Conservation (phyloP, 208 protist species). For the Trypanosoma brucei region DNA sequence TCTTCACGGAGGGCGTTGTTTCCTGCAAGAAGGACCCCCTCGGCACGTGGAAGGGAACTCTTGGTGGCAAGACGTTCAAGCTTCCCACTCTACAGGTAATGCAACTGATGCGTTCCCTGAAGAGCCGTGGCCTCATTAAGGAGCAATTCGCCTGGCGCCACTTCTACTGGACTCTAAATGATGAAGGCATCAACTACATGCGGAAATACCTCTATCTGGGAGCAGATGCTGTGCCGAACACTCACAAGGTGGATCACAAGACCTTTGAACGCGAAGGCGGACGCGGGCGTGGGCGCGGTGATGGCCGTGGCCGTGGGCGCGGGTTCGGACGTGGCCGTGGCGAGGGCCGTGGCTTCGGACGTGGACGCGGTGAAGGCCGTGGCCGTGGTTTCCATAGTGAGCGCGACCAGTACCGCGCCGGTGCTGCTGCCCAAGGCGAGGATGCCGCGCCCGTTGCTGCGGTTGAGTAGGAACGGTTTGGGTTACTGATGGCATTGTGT, state of each 20-base stretch:
- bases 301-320: constrained; percentile 34
- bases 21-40: constrained; percentile 90
- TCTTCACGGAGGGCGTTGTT: constrained; percentile 89
- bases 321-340: constrained; percentile 37
- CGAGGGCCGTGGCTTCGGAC: constrained; percentile 29
- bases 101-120: constrained; percentile 89
- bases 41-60: constrained; percentile 76
- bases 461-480: constrained; percentile 12
- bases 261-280: constrained; percentile 53
- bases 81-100: constrained; percentile 82
- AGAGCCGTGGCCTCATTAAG: constrained; percentile 89
- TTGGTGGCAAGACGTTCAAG: constrained; percentile 73
- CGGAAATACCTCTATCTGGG: constrained; percentile 91
- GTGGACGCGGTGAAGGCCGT: constrained; percentile 66
- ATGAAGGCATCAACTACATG: constrained; percentile 91
- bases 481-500: neutral
- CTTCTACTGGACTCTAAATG: constrained; percentile 94
- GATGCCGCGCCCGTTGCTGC: constrained; percentile 27
- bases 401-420: constrained; percentile 70
- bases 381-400: constrained; percentile 81
- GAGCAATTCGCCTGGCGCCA: constrained; percentile 93
- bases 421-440: constrained; percentile 28
- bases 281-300: constrained; percentile 32
- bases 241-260: constrained; percentile 70
- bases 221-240: constrained; percentile 84